phyloP scores from a whole-genome alignment of 2,329 filamentous ascomycete species.

The Pyrenophora graminea region DNA sequence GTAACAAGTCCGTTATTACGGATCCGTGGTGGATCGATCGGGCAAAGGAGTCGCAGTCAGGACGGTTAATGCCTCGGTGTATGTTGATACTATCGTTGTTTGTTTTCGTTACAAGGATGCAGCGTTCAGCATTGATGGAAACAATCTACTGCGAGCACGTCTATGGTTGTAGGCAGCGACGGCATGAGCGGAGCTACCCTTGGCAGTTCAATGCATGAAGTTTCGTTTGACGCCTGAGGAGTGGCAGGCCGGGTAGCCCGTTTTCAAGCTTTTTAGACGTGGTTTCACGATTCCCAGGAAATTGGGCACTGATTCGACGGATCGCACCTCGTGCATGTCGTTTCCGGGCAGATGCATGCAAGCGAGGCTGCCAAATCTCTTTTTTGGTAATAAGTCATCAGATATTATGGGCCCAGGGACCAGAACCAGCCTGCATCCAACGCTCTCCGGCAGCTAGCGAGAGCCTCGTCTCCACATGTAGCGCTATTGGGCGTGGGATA shows the following conservation, averaged over 20 bases:
- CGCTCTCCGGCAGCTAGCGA: conserved; percentile 28
- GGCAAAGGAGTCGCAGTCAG: background rate
- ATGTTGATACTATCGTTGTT: too few relatives aligned
- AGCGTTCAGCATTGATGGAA: background rate
- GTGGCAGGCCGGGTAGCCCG: background rate
- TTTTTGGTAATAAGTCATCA: conserved; percentile 20
- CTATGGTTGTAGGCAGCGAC: background rate
- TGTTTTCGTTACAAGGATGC: too few relatives aligned
- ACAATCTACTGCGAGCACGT: conserved; percentile 2
- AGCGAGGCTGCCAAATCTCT: conserved; percentile 26
- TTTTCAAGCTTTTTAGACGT: conserved; percentile 15
- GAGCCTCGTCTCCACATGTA: conserved; percentile 16
- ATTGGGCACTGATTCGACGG: conserved; percentile 23
- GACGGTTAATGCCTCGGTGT: too few relatives aligned
- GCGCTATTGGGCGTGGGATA: conserved; percentile 29
- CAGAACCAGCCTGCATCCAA: conserved; percentile 21
- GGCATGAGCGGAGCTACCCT: conserved; percentile 9
- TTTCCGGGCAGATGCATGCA: conserved; percentile 25
- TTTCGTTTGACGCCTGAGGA: conserved; percentile 33
- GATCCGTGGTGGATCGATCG: conserved; percentile 1
- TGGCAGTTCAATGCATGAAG: conserved; percentile 26
- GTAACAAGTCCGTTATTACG: conserved; percentile 2
- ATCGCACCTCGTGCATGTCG: conserved; percentile 12
- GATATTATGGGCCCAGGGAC: conserved; percentile 28
- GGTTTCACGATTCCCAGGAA: conserved; percentile 27